Percentiles rank a stretch among this genome's conserved stretches.
Conservation (phyloP, 2,329 filamentous ascomycete genomes). For the Stachybotrys chlorohalonatus region DNA sequence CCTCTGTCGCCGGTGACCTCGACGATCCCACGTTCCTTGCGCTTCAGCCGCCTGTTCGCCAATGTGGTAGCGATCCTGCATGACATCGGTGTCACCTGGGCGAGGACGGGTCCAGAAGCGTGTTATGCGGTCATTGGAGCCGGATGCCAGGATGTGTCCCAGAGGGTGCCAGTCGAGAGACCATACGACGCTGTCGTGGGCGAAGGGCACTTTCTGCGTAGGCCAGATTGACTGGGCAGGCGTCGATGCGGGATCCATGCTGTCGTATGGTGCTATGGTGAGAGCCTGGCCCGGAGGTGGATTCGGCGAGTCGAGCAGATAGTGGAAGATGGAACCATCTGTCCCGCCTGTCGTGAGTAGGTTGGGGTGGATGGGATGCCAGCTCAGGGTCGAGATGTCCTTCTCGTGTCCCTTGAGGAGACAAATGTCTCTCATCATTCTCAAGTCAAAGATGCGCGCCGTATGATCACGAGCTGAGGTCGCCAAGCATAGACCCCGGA, state of each 20-base stretch:
- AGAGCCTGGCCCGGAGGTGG: constrained; percentile 63
- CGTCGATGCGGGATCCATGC: constrained; percentile 66
- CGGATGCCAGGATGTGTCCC: constrained; percentile 89
- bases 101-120: constrained; percentile 91
- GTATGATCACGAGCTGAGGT: constrained; percentile 92
- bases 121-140: constrained; percentile 93
- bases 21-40: constrained; percentile 86
- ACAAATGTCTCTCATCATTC: constrained; percentile 97
- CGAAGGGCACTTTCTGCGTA: constrained; percentile 76
- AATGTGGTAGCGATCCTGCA: constrained; percentile 91
- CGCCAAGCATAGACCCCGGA: constrained; percentile 75
- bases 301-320: constrained; percentile 92
- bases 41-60: constrained; percentile 89
- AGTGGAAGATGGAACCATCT: constrained; percentile 85
- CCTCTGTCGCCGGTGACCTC: constrained; percentile 66
- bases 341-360: constrained; percentile 84
- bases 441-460: constrained; percentile 84
- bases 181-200: constrained; percentile 95
- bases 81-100: constrained; percentile 76
- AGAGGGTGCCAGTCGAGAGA: constrained; percentile 96
- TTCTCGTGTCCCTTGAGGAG: constrained; percentile 92
- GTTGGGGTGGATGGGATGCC: constrained; percentile 88
- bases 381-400: constrained; percentile 83
- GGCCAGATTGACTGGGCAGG: constrained; percentile 88
- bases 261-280: constrained; percentile 76